Evolutionary conservation across 2,329 filamentous ascomycete genomes (phyloP), one percentile per base, ranked within the genome.

Genomic region (Ceratocystis papillata): DNA sequence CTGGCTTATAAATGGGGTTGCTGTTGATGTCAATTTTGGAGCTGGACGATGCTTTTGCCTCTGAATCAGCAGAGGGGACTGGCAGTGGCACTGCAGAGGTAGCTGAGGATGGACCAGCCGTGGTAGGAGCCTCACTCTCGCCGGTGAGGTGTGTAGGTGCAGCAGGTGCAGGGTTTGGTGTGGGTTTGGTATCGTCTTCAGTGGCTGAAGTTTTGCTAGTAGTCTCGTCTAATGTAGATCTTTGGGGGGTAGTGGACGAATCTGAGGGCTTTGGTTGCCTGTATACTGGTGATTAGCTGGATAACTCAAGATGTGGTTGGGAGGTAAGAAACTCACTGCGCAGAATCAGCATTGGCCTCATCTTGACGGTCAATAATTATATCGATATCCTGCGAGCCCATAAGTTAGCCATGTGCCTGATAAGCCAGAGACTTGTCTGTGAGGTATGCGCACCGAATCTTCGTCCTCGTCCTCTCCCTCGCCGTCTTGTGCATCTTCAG

Each of bases 21-120:
- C 82, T 87, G 74, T 95, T 85, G 65, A 96, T 83, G 72, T 97
- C 89, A 69, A 97, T 83, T 62, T 85, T 92, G 12, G 91, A 96
- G 67, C 87, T 92, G 50, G 87, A 78, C 75, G 90, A 78, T 74
- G 94, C 78, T 70, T 86, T 77, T 0, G 83, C 83, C 62, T 84
- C 82, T 68, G 79, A 72, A 69, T 81, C 76, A 75, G 77, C 81
- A 17, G 60, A 63, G 37, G 75, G 74, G 5, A 72, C 66, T 12
- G 71, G 71, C 1, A 71, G 69, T 20, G 70, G 69, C 17, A 44
- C 20, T 8, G 44, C 22, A 15, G 63, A 15, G 20, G 57, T 22
- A 25, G 33, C 45, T 3, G 25, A 57, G 5, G 62, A 30, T 10
- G 63, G 48, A 1, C 53, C 60, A 7, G 67, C 65, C 3, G 76